Base-by-base conservation (phyloP, 1,284 basidiomycete species). In the Bjerkandera adusta region DNA sequence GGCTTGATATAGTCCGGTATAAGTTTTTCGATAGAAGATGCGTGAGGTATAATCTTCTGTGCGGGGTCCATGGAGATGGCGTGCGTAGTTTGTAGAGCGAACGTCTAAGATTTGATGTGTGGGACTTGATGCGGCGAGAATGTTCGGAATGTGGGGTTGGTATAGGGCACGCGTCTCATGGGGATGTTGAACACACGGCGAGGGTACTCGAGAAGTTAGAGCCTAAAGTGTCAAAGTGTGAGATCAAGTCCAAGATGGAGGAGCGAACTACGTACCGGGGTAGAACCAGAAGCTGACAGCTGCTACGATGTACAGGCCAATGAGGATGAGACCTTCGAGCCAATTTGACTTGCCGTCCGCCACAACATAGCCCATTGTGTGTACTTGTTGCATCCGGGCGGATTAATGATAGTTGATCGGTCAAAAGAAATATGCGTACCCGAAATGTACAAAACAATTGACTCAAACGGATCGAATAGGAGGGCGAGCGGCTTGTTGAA, bases 261-360 rank as follows among this genome's bases (percentile, higher is more conserved):
- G 10, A 7, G 15, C 8, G n/a, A 11, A 10, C 4, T 43, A 48
- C 52, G 42, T 53, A 72, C 77, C 76, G 41, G 78, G 77, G 54
- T 83, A 83, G 63, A 73, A 84, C 80, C 80, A 85, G 64, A 84
- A 84, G 1, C 76, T 77, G n/a, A 82, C 72, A 15, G 70, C 80
- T 33, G 83, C 73, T 46, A 84, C 82, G n/a, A 82, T 53, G 61
- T 85, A 85, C 13, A 85, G 68, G 42, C 72, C 62, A 33, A 69
- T 62, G 18, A 68, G 61, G 46, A 69, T 81, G 58, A 83, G 73
- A 3, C 86, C 86, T 61, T 88, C 84, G 0, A 87, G 68, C 81
- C 87, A 93, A 63, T 92, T 92, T 3, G 88, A 90, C 62, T 89
- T 85, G 24, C 89, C 91, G 61, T 93, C 89, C 43, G 81, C 77